These are phyloP conservation scores for Sistotremastrum niveocremeum DNA, from an alignment of 768 basidiomycete species.

Conservation along the genomic window DNA sequence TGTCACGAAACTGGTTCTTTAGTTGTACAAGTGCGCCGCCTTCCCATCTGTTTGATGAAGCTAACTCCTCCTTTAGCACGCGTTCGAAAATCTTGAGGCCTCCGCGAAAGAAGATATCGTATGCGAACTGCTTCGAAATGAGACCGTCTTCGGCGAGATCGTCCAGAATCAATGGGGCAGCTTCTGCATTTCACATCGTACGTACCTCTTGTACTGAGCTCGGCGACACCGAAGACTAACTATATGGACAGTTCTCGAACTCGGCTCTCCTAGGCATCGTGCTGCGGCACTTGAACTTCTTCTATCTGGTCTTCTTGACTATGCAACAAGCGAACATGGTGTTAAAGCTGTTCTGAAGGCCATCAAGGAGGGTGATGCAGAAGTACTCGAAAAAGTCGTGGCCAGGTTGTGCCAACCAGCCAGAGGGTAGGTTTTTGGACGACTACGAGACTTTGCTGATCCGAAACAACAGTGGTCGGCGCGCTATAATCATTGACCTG, in stretches of 20 bases:
- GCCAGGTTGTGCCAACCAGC: slow-evolving; percentile 79
- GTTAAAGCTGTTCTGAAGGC: slow-evolving; percentile 79
- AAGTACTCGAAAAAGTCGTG: slow-evolving; percentile 60
- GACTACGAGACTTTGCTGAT: too few relatives aligned
- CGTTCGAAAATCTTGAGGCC: slow-evolving; percentile 76
- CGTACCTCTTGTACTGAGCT: slow-evolving; percentile 15
- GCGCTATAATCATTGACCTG: slow-evolving; percentile 78
- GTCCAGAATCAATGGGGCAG: slow-evolving; percentile 84
- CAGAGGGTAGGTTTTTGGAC: slow-evolving; percentile 41
- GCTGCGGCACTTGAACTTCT: slow-evolving; percentile 69
- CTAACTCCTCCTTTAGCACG: slow-evolving; percentile 34
- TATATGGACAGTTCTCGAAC: slow-evolving; percentile 52
- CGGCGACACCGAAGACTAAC: slow-evolving; percentile 1
- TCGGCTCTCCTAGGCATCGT: slow-evolving; percentile 65
- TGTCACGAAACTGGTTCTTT: slow-evolving; percentile 86
- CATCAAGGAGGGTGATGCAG: slow-evolving; percentile 70
- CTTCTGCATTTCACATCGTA: slow-evolving; percentile 78
- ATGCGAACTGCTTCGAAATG: slow-evolving; percentile 66
- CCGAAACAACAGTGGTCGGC: slow-evolving; percentile 33
- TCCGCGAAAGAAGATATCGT: slow-evolving; percentile 76
- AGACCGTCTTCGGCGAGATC: slow-evolving; percentile 55
- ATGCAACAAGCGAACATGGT: slow-evolving; percentile 75
- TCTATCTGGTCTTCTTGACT: slow-evolving; percentile 62
- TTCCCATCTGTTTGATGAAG: slow-evolving; percentile 5
- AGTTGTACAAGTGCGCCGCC: slow-evolving; percentile 56